These are phyloP conservation scores for Penstemon barbatus DNA, from an alignment of 257 asterid species.

Conservation along the genomic window DNA sequence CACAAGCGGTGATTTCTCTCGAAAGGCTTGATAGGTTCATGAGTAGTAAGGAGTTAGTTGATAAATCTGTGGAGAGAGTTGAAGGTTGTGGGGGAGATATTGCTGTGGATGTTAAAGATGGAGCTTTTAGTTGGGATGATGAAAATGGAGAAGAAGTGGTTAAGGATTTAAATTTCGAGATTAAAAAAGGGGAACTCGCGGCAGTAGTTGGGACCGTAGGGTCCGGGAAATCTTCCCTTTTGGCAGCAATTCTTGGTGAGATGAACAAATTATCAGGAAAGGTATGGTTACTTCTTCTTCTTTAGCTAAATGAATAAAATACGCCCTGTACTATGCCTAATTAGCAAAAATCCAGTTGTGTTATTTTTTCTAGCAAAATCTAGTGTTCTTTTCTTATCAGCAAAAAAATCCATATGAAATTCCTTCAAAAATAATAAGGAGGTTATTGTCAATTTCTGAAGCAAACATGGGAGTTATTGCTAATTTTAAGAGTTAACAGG, in stretches of 20 bases:
- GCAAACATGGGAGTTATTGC: no score
- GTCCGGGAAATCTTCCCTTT: constrained; percentile 89
- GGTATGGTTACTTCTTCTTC: constrained; percentile 39
- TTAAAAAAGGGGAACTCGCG: constrained; percentile 71
- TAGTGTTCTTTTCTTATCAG: neutral
- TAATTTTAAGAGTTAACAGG: no score
- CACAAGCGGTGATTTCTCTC: constrained; percentile 85
- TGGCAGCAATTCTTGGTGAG: constrained; percentile 89
- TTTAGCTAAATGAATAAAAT: no score
- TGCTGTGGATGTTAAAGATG: constrained; percentile 71
- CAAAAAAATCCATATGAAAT: no score
- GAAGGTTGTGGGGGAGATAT: constrained; percentile 54
- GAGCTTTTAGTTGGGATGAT: constrained; percentile 85
- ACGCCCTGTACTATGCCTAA: no score
- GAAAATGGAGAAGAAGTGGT: constrained; percentile 57
- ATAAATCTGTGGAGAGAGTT: constrained; percentile 63
- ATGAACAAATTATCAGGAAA: constrained; percentile 82
- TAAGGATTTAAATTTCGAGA: constrained; percentile 50
- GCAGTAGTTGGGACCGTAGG: constrained; percentile 97
- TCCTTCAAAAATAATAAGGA: no score
- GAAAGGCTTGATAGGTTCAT: constrained; percentile 77
- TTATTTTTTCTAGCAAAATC: neutral
- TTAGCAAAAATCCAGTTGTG: no score
- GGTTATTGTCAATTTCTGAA: no score
- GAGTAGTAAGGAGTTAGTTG: constrained; percentile 77